A percentile compares a stretch with the other conserved stretches of the same genome.
Conservation (phyloP, 805 yeast species). For the Saccharomycopsis fermentans region DNA sequence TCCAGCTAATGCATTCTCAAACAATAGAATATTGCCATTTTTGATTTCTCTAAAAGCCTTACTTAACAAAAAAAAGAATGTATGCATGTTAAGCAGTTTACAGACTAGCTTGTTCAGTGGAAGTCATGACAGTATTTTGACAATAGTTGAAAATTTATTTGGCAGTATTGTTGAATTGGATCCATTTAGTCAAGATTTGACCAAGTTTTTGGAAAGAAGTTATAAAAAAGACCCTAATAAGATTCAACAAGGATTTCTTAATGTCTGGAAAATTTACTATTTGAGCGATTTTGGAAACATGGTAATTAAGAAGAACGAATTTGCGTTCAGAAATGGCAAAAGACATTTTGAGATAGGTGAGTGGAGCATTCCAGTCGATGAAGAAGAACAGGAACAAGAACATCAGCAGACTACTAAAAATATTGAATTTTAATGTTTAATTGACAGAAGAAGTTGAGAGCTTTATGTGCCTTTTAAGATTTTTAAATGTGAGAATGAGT, state of each 20-base stretch:
- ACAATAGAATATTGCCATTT: constrained; percentile 46
- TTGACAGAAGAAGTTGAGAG: no score
- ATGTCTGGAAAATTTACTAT: constrained; percentile 61
- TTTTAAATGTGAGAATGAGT: no score
- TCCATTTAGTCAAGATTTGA: constrained; percentile 72
- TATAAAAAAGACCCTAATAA: constrained; percentile 64
- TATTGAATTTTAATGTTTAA: constrained; percentile 9
- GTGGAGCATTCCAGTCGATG: constrained; percentile 98
- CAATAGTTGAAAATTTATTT: constrained; percentile 39
- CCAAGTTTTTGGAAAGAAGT: constrained; percentile 54
- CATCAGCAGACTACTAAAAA: constrained; percentile 4
- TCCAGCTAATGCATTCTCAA: constrained; percentile 36
- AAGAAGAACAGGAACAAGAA: constrained; percentile 36
- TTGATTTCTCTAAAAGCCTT: constrained; percentile 48
- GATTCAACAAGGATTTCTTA: constrained; percentile 78
- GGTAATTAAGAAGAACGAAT: constrained; percentile 65
- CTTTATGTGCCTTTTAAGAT: no score
- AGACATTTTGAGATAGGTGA: constrained; percentile 78
- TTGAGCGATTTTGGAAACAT: constrained; percentile 71
- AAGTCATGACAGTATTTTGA: neutral
- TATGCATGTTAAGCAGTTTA: constrained; percentile 45
- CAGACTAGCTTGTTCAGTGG: constrained; percentile 57
- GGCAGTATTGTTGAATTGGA: constrained; percentile 67
- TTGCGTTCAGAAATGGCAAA: constrained; percentile 77
- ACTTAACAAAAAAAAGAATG: constrained; percentile 35